Evolutionary conservation across 1,284 basidiomycete genomes (phyloP).

Genomic region (Megacollybia platyphylla): DNA sequence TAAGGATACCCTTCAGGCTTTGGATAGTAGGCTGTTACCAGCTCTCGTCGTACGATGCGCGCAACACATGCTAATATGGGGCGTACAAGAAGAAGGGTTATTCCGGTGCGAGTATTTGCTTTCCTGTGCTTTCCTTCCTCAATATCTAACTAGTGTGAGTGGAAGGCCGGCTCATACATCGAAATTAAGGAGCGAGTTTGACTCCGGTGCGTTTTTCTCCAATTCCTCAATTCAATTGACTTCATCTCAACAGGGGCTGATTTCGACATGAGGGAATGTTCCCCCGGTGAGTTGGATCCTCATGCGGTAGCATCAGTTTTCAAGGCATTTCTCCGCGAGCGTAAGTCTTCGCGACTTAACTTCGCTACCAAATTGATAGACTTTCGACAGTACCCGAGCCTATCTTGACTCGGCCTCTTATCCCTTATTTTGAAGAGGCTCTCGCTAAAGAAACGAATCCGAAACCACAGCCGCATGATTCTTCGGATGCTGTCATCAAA

Average conservation of each 20-base stretch:
- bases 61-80: slow-evolving; percentile 71
- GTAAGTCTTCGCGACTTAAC: slow-evolving; percentile 28
- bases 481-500: slow-evolving; percentile 5
- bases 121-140: slow-evolving; percentile 5
- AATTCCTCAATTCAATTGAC: not conserved
- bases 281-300: slow-evolving; percentile 78
- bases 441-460: slow-evolving; percentile 41
- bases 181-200: slow-evolving; percentile 71
- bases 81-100: slow-evolving; percentile 72
- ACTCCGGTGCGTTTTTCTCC: slow-evolving; percentile 43
- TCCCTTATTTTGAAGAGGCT: slow-evolving; percentile 66
- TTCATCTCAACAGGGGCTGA: slow-evolving; percentile 50
- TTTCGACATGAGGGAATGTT: slow-evolving; percentile 63
- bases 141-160: slow-evolving; percentile 38
- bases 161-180: slow-evolving; percentile 67
- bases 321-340: slow-evolving; percentile 70
- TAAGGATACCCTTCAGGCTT: slow-evolving; percentile 15
- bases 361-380: slow-evolving; percentile 1
- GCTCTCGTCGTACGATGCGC: slow-evolving; percentile 68
- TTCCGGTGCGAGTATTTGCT: slow-evolving; percentile 44
- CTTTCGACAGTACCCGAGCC: slow-evolving; percentile 61
- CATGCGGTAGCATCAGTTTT: slow-evolving; percentile 84
- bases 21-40: slow-evolving; percentile 51
- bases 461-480: slow-evolving; percentile 17
- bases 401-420: slow-evolving; percentile 58